Percentiles rank a stretch among this genome's conserved stretches.
Conservation (phyloP, 495 filamentous ascomycete genomes). For the Stereocaulon alpinum region DNA sequence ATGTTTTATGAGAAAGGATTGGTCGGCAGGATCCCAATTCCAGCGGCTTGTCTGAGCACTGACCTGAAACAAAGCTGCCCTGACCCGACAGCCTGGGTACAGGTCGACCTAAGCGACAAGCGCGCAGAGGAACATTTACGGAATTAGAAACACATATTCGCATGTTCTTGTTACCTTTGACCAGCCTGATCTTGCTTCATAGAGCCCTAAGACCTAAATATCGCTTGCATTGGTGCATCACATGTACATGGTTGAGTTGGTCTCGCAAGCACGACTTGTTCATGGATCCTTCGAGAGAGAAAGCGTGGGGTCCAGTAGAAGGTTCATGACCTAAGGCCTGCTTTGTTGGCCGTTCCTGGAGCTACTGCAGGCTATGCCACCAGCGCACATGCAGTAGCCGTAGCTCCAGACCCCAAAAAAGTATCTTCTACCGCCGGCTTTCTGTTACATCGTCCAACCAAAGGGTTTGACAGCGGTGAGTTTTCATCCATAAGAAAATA, state of each 20-base stretch:
- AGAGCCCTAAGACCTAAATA: not conserved
- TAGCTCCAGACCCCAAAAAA: conserved; percentile 7
- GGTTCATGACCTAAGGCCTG: conserved; percentile 3
- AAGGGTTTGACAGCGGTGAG: conserved; percentile 2
- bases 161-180: not conserved
- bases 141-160: conserved; percentile 10
- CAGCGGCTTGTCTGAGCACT: not conserved
- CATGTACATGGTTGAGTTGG: not conserved
- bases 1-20: conserved; percentile 9
- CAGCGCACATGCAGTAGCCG: conserved; percentile 13
- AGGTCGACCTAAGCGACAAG: conserved; percentile 16
- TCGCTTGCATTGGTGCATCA: not conserved
- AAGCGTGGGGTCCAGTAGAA: conserved; percentile 1
- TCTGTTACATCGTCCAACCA: conserved; percentile 2
- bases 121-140: conserved; percentile 8
- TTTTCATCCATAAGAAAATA: not conserved
- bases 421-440: not conserved
- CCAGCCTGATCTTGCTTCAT: not conserved
- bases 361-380: conserved; percentile 16
- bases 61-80: conserved; percentile 17
- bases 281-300: not conserved
- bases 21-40: conserved; percentile 7
- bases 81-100: conserved; percentile 18
- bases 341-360: conserved; percentile 13
- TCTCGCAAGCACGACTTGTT: not conserved